phyloP scores from a whole-genome alignment of 768 basidiomycete genomes.

The Dentipellis sp. region DNA sequence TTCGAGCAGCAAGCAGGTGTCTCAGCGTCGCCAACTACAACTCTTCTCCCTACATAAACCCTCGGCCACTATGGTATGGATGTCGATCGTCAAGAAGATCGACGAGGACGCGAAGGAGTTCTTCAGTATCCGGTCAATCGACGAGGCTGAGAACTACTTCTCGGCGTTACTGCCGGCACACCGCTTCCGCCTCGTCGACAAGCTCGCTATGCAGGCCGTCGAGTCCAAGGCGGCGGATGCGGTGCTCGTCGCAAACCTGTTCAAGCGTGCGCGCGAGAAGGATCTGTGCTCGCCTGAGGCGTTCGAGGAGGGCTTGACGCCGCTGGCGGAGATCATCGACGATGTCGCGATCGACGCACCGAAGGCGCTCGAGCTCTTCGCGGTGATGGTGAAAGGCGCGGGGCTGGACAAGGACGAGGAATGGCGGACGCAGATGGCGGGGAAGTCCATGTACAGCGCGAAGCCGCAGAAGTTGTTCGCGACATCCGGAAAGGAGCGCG shows the following conservation, averaged over 20 bases:
- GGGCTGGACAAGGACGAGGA: slow-evolving; percentile 50
- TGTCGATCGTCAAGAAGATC: slow-evolving; percentile 68
- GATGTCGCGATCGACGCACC: slow-evolving; percentile 89
- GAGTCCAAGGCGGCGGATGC: slow-evolving; percentile 80
- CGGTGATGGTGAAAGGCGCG: slow-evolving; percentile 65
- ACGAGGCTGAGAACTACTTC: slow-evolving; percentile 87
- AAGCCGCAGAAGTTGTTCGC: slow-evolving; percentile 34
- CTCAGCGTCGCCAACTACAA: no score
- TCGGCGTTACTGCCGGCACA: slow-evolving; percentile 45
- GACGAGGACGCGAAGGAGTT: slow-evolving; percentile 80
- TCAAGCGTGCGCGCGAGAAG: slow-evolving; percentile 52
- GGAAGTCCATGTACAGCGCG: slow-evolving; percentile 52
- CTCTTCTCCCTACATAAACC: no score
- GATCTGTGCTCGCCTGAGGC: slow-evolving; percentile 44
- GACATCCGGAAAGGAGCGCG: no score
- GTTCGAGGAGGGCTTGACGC: slow-evolving; percentile 69
- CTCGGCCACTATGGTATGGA: no score
- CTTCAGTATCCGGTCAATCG: slow-evolving; percentile 72
- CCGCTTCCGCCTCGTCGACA: slow-evolving; percentile 61
- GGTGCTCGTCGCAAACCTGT: slow-evolving; percentile 67
- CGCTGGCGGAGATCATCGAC: slow-evolving; percentile 69
- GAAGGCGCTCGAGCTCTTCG: slow-evolving; percentile 70
- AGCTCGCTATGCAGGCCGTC: slow-evolving; percentile 63
- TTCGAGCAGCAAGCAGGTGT: no score
- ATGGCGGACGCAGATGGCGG: slow-evolving; percentile 42